Evolutionary conservation across 2,329 filamentous ascomycete species (phyloP), one percentile per base, ranked within the genome.

Genomic region (Endocalyx cinctus): DNA sequence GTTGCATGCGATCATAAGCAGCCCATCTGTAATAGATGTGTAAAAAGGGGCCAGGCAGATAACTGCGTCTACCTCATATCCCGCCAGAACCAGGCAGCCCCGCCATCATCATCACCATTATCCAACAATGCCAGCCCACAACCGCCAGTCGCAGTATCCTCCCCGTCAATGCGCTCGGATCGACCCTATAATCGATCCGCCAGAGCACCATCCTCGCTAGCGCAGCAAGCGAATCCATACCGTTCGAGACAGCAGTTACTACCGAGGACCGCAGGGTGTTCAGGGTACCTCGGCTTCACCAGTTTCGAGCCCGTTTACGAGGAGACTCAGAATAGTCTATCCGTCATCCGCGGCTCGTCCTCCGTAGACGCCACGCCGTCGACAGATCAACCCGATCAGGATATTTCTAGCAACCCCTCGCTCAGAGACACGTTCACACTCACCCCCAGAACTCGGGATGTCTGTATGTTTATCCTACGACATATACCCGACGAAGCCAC

Each of bases 231-330:
- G n/a, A n/a, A n/a, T n/a, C n/a, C n/a, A n/a, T n/a, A n/a, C n/a
- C n/a, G n/a, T n/a, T 41, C 47, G 7, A 42, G 39, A 2, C 45
- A 43, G n/a, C 39, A 49, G 29, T 17, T 27, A 14, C 35, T 41
- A 18, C 39, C 33, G 27, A 39, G 47, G 17, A 32, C 33, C 19
- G 29, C 29, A 11, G 31, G 42, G 2, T 31, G 45, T 17, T 39
- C 48, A 22, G 66, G 66, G 2, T 68, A 66, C 45, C 51, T 68
- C 10, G 64, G 64, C 31, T 64, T 58, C 41, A 66, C 62, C 4
- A 66, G 62, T 32, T 62, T 63, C 37, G 59, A 51, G 30, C 51
- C 55, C 13, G 59, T 66, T 10, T 62, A 60, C 29, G 57, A 63
- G n/a, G 63, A 66, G 35, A 64, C 64, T 1, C 54, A 60, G 7